Base-by-base conservation (phyloP, 345 rosid genomes). In the Salix caprea region DNA sequence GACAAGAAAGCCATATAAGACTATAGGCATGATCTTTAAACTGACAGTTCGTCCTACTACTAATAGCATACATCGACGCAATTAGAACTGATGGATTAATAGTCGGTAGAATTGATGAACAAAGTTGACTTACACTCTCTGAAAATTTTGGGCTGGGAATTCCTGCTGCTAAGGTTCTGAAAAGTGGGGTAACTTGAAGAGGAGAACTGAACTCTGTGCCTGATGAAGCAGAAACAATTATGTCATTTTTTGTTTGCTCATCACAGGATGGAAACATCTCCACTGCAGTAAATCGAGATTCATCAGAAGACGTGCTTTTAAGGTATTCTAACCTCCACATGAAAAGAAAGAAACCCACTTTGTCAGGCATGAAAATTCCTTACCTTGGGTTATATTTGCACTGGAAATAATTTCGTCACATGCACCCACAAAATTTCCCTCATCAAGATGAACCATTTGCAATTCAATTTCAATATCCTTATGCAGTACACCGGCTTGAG, bases 71-170 rank as follows among this genome's bases (percentile, higher is more conserved):
- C 46, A 28, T 36, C 26, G 28, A 26, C 32, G 28, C 40, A 62
- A 58, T 48, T 16, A 60, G 8, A 14, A 16, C 77, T 67, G 40
- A 42, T 75, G 67, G 28, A 73, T 42, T 72, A 7, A 64, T 40
- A 44, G 56, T 4, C 15, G 61, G 50, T 66, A 67, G 40, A 65
- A 24, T 67, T 68, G 76, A 73, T 18, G 64, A 67, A 60, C 67
- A 46, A 65, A 65, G 72, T 65, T 70, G 69, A 88, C 97, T 90
- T 86, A 96, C 99, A 85, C 98, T 96, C 90, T 96, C 98, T 73
- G 98, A 93, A 85, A 96, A 96, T 72, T 89, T 92, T 79, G 98
- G 99, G 76, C 96, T 96, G 79, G 98, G 98, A 82, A 96, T 91
- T 73, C 94, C 94, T 66, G 98, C 99, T 78, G 98, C 98, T 83